These are phyloP conservation scores for Kwoniella dejecticola DNA, from an alignment of 768 basidiomycete species.

Conservation along the genomic window DNA sequence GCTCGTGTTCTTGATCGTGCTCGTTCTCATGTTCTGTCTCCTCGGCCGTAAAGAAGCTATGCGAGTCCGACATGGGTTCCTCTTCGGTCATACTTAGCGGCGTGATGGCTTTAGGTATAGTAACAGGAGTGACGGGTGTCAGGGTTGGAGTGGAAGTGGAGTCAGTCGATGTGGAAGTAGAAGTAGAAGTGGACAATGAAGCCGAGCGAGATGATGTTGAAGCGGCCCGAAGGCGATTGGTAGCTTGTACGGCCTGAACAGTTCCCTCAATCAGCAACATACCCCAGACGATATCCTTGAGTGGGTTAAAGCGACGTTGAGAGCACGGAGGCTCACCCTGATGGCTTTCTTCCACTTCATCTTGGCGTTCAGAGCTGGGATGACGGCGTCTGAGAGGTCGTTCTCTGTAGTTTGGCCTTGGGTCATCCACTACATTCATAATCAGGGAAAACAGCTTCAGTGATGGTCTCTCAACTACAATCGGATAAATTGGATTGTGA, in stretches of 20 bases:
- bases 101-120: constrained; percentile 16
- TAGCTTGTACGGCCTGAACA: constrained; percentile 44
- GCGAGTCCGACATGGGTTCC: constrained; percentile 21
- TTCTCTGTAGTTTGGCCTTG: constrained; percentile 68
- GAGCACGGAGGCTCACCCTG: constrained; percentile 21
- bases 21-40: too few species aligned
- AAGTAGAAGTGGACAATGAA: not conserved
- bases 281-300: not conserved
- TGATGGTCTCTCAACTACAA: too few species aligned
- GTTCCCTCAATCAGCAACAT: not conserved
- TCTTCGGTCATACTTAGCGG: constrained; percentile 42
- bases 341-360: constrained; percentile 38
- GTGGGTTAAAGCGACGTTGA: too few species aligned
- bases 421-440: constrained; percentile 71
- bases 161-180: not conserved
- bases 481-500: too few species aligned
- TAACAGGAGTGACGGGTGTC: constrained; percentile 5
- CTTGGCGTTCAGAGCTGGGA: constrained; percentile 67
- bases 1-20: too few species aligned
- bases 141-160: not conserved
- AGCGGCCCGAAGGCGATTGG: constrained; percentile 39
- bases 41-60: constrained; percentile 33
- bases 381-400: constrained; percentile 72
- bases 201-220: constrained; percentile 26
- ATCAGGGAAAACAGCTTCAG: too few species aligned